Percentiles rank a stretch among this genome's conserved stretches.
phyloP scores from a whole-genome alignment of 148 eudicot species.

The Cornus suecica region DNA sequence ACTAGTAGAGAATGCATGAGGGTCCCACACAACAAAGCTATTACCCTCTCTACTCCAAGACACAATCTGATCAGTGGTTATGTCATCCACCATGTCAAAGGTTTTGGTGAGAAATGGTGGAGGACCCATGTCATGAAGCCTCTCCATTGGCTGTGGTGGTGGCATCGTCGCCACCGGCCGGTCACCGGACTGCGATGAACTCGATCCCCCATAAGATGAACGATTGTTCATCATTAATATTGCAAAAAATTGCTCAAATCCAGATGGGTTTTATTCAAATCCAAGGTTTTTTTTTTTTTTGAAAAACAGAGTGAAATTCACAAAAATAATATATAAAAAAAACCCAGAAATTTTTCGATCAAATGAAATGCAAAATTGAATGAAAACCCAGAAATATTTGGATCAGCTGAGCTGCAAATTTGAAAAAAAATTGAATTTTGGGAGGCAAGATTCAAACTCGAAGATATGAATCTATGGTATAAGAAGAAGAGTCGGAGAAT shows the following conservation, averaged over 20 bases:
- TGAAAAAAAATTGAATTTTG: not conserved
- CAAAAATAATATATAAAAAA: not conserved
- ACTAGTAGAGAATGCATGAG: constrained; percentile 65
- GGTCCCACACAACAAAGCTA: constrained; percentile 91
- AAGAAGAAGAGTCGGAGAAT: not conserved
- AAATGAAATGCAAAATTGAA: not conserved
- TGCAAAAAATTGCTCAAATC: not conserved
- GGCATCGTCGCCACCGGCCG: constrained; percentile 7
- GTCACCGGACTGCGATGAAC: constrained; percentile 24
- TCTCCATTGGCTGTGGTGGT: constrained; percentile 71
- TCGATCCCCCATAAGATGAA: constrained; percentile 37
- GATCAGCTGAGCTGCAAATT: not conserved
- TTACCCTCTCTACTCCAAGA: constrained; percentile 85
- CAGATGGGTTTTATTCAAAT: not conserved
- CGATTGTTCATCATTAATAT: constrained; percentile 47
- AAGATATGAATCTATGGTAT: not conserved
- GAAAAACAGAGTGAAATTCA: not conserved
- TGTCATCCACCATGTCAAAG: constrained; percentile 88
- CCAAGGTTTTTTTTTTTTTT: not conserved
- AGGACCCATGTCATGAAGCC: constrained; percentile 77
- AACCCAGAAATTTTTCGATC: not conserved
- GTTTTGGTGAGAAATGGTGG: constrained; percentile 88
- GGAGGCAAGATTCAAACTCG: not conserved
- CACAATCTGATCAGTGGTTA: constrained; percentile 43
- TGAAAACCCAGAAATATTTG: too few relatives aligned